Conservation (phyloP, 139 green algal species). For the Picochlorum costavermella region DNA sequence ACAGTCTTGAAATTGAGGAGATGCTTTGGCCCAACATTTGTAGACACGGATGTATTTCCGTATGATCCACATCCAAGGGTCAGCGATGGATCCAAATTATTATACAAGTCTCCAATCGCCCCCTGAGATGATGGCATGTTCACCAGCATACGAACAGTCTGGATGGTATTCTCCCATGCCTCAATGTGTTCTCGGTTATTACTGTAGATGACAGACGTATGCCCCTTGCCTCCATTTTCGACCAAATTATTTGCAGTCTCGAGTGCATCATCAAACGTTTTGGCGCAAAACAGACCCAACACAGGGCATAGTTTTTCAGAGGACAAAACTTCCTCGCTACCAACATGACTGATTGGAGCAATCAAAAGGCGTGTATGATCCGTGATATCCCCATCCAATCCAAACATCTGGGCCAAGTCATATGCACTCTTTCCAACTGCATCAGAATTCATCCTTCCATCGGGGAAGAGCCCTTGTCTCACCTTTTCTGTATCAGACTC, state of each 20-base stretch:
- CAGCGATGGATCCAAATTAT: slow-evolving; percentile 61
- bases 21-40: slow-evolving; percentile 54
- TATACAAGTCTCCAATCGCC: slow-evolving; percentile 52
- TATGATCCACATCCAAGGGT: slow-evolving; percentile 60
- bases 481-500: slow-evolving; percentile 49
- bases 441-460: slow-evolving; percentile 50
- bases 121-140: slow-evolving; percentile 51
- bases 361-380: neutral
- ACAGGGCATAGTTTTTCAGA: slow-evolving; percentile 67
- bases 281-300: slow-evolving; percentile 25
- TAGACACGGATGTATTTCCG: slow-evolving; percentile 50
- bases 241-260: slow-evolving; percentile 1
- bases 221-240: slow-evolving; percentile 2
- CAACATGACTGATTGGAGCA: slow-evolving; percentile 24
- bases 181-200: slow-evolving; percentile 6
- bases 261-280: neutral
- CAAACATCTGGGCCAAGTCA: slow-evolving; percentile 51
- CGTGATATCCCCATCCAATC: slow-evolving; percentile 7
- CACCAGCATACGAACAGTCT: slow-evolving; percentile 58
- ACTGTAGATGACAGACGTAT: slow-evolving; percentile 12
- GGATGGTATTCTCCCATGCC: slow-evolving; percentile 24
- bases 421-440: slow-evolving; percentile 52
- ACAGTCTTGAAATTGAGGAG: slow-evolving; percentile 63
- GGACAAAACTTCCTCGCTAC: slow-evolving; percentile 41
- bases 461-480: slow-evolving; percentile 33